Base-by-base conservation (phyloP, 1,284 basidiomycete species). In the Ganoderma sp. region DNA sequence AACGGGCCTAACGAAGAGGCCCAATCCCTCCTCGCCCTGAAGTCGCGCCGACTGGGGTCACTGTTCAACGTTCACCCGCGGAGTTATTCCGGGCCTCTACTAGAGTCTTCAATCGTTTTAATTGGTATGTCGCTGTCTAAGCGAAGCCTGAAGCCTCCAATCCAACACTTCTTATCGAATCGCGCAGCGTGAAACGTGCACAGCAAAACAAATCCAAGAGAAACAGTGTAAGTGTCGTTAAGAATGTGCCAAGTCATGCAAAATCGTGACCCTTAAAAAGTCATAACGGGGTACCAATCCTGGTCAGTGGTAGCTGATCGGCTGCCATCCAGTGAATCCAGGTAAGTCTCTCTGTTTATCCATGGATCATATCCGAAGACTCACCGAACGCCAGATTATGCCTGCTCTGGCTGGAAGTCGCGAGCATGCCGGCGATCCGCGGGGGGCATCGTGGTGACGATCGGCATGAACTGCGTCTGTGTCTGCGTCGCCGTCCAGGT, bases 401-500 rank as follows among this genome's bases (percentile, higher is more conserved):
- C 57, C 57, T 57, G 25, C 65, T 70, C 57, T 52, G 50, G 34
- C 65, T 70, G 67, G 45, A 73, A 71, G 66, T 71, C 69, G 69
- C 71, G 71, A 57, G 69, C 66, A 43, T 73, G 71, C 50, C 64
- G 62, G 28, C 71, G 66, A 1, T 61, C 58, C 9, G 65, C 67
- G 17, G 50, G 67, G n/a, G n/a, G 42, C 5, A 42, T 39, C 5
- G 22, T 42, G n/a, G 69, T 69, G 28, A 73, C 67, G 39, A 71
- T 28, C 17, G 71, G 64, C 64, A n/a, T 54, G 60, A 57, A 73
- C 63, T 69, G 41, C 12, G 69, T 71, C 63, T 39, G 37, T 10
- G 71, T 73, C 66, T 71, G 48, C 10, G 62, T 63, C 54, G 67
- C 71, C 9, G 69, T 71, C 66, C 63, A 70, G 28, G 66, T 67